phyloP scores from a whole-genome alignment of 2,329 filamentous ascomycete species.

The Colletotrichum orchidophilum region DNA sequence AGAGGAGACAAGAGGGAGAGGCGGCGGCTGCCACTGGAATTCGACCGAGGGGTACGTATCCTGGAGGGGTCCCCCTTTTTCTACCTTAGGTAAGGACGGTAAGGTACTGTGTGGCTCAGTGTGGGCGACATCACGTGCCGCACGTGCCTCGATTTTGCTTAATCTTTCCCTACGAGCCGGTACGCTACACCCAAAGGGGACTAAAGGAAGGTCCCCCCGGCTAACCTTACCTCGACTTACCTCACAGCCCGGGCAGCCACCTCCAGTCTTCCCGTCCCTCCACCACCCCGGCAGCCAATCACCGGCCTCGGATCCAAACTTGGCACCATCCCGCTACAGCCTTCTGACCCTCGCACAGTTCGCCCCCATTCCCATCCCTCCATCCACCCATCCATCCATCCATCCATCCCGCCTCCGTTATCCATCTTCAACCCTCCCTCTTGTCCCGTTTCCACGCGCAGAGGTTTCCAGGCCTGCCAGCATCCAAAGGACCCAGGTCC shows the following conservation, averaged over 20 bases:
- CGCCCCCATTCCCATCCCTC: not conserved
- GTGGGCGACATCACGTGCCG: not conserved
- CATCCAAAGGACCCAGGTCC: slow-evolving; percentile 1
- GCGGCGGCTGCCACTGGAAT: not conserved
- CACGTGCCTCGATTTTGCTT: not conserved
- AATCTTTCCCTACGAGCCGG: slow-evolving; percentile 10
- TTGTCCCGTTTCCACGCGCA: not conserved
- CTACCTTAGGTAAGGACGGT: too few relatives aligned
- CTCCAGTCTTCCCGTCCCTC: slow-evolving; percentile 33
- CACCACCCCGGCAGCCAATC: slow-evolving; percentile 14
- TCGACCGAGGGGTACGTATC: not conserved
- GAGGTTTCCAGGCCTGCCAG: slow-evolving; percentile 1
- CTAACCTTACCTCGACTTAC: slow-evolving; percentile 29
- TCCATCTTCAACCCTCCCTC: not conserved
- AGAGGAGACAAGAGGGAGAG: not conserved
- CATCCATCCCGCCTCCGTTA: not conserved
- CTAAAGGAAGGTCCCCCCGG: not conserved
- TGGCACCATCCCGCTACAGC: slow-evolving; percentile 2
- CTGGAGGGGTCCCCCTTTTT: too few relatives aligned
- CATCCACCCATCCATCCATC: not conserved
- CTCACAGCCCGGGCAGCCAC: not conserved
- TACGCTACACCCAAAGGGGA: not conserved
- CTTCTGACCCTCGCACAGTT: not conserved
- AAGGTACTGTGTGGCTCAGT: too few relatives aligned
- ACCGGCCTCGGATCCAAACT: not conserved